Evolutionary conservation across 768 basidiomycete genomes (phyloP).

Genomic region (Postia placenta): DNA sequence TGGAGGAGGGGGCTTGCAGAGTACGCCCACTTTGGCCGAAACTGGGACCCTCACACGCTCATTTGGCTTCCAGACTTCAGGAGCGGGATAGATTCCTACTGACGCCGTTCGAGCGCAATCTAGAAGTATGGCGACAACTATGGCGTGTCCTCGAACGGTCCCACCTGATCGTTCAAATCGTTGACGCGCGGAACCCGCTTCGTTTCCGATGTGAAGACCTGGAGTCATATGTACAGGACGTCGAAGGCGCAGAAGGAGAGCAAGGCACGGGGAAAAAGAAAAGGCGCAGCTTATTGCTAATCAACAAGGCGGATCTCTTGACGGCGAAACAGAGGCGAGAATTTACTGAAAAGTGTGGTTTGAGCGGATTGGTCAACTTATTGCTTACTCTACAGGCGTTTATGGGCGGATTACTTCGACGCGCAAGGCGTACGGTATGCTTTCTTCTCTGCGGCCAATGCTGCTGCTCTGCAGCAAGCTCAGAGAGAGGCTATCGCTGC

Average conservation of each 20-base stretch:
- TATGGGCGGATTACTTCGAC: constrained; percentile 94
- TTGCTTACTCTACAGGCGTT: constrained; percentile 39
- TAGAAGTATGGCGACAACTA: constrained; percentile 97
- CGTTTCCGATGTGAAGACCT: constrained; percentile 91
- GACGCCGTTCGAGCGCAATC: constrained; percentile 93
- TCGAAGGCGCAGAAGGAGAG: constrained; percentile 80
- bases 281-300: constrained; percentile 73
- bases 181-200: constrained; percentile 93
- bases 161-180: constrained; percentile 90
- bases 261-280: constrained; percentile 67
- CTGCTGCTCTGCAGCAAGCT: constrained; percentile 76
- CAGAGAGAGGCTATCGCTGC: constrained; percentile 40
- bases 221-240: constrained; percentile 77
- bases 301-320: constrained; percentile 94
- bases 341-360: neutral
- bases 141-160: constrained; percentile 97
- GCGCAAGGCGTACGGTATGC: constrained; percentile 68
- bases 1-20: constrained; percentile 91
- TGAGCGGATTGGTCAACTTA: neutral
- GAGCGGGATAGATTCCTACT: constrained; percentile 84
- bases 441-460: constrained; percentile 91
- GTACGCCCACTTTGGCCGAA: constrained; percentile 42
- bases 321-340: constrained; percentile 78
- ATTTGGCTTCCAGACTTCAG: constrained; percentile 57
- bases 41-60: neutral